Base-by-base conservation (phyloP, 164 flowering plant species). In the Aristolochia fimbriata region DNA sequence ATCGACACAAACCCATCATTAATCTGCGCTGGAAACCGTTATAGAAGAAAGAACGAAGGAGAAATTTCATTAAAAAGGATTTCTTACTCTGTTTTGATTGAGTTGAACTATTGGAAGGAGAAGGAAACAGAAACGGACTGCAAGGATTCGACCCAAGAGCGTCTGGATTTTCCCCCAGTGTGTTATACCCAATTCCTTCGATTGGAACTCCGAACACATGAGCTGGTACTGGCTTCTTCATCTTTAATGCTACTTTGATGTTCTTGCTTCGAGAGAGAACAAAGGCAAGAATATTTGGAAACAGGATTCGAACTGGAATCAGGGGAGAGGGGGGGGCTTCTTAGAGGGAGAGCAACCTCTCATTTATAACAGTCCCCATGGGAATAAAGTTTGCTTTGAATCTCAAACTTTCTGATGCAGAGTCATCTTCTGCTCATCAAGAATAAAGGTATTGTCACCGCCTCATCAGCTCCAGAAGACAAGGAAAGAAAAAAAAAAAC, bases 341-440 rank as follows among this genome's bases (percentile, higher is more conserved):
- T 47, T 54, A 55, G n/a, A 16, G 59, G 23, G 45, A 16, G 58
- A 20, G 22, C 15, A 55, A 31, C 27, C 43, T 27, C 46, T 45
- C 30, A 27, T n/a, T 25, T 55, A 20, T 19, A 30, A 12, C 20
- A 54, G 53, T n/a, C n/a, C 14, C n/a, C 46, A 45, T 8, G 46
- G 59, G 46, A 55, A 46, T 25, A 30, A 46, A 47, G 60, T 55
- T 55, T 24, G 25, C 47, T 20, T 55, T 7, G n/a, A 19, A 10
- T 17, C 9, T 16, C 58, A 2, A 55, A 55, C 51, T 55, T 62
- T 54, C 46, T 46, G 65, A 14, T 53, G 65, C 60, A 54, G 65
- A 62, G 65, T 62, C 65, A 62, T 45, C 51, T 55, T 55, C 58
- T 6, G 53, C 45, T 55, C 59, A 62, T 55, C 65, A 46, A n/a